Evolutionary conservation across 495 filamentous ascomycete genomes (phyloP).

Genomic region (Penicillium waksmanii): DNA sequence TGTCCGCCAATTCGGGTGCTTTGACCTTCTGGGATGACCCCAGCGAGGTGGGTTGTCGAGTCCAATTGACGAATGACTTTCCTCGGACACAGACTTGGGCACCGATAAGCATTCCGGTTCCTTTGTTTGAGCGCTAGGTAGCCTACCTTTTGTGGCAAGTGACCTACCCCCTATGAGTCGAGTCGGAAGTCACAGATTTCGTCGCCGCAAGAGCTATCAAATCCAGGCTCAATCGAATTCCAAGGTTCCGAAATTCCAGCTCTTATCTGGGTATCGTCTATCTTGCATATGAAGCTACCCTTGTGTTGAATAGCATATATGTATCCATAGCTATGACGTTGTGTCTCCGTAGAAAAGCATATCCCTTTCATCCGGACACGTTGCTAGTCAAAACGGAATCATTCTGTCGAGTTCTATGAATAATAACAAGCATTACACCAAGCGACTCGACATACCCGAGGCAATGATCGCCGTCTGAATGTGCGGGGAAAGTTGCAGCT

Average conservation of each 20-base stretch:
- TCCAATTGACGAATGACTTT: not conserved
- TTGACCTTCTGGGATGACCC: constrained; percentile 10
- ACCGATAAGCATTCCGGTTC: not conserved
- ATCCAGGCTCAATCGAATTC: no score
- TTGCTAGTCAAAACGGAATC: not conserved
- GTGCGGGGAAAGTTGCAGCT: constrained; percentile 16
- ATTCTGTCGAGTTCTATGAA: not conserved
- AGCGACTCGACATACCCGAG: not conserved
- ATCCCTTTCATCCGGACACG: not conserved
- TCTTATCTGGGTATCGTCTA: not conserved
- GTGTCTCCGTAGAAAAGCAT: no score
- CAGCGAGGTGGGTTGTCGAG: not conserved
- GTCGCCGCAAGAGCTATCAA: no score
- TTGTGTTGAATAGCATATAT: not conserved
- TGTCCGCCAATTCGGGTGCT: constrained; percentile 15
- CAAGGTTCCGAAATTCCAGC: no score
- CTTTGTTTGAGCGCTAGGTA: not conserved
- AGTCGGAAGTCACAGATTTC: not conserved
- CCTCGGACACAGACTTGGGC: not conserved
- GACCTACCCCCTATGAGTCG: not conserved
- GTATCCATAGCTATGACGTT: no score
- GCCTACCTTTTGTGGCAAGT: not conserved
- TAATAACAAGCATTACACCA: not conserved
- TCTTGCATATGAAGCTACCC: constrained; percentile 1
- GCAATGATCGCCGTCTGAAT: constrained; percentile 5